Evolutionary conservation across 2,329 filamentous ascomycete genomes (phyloP).

Genomic region (Aspergillus sp.): DNA sequence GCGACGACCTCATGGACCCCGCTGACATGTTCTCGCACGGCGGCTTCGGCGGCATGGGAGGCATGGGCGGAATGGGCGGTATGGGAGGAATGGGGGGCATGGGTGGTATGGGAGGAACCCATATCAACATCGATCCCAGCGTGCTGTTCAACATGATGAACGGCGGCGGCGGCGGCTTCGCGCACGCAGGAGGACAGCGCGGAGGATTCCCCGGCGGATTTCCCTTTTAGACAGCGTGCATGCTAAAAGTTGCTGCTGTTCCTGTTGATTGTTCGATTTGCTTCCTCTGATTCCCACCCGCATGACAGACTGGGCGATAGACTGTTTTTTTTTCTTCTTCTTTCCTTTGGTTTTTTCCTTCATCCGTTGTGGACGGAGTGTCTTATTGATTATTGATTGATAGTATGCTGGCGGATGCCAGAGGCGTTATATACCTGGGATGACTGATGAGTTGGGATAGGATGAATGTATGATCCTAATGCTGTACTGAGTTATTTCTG

Average conservation of each 20-base stretch:
- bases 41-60: constrained; percentile 54
- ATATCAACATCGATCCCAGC: constrained; percentile 68
- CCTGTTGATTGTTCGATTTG: not conserved
- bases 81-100: constrained; percentile 48
- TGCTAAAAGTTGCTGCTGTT: not conserved
- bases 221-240: constrained; percentile 51
- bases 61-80: constrained; percentile 58
- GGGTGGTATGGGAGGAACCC: constrained; percentile 53
- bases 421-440: constrained; percentile 22
- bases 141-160: constrained; percentile 86
- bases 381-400: not conserved
- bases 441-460: constrained; percentile 10
- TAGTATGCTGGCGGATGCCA: not conserved
- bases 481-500: too few species aligned
- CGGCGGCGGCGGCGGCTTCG: constrained; percentile 55
- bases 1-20: constrained; percentile 86
- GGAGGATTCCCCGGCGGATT: constrained; percentile 58
- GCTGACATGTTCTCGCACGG: constrained; percentile 78
- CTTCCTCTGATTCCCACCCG: not conserved
- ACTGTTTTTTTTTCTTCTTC: not conserved
- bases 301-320: constrained; percentile 2
- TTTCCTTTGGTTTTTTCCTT: not conserved
- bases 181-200: constrained; percentile 55
- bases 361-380: not conserved
- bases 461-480: too few species aligned